phyloP scores from a whole-genome alignment of 257 asterid species.

The Mentha longifolia region DNA sequence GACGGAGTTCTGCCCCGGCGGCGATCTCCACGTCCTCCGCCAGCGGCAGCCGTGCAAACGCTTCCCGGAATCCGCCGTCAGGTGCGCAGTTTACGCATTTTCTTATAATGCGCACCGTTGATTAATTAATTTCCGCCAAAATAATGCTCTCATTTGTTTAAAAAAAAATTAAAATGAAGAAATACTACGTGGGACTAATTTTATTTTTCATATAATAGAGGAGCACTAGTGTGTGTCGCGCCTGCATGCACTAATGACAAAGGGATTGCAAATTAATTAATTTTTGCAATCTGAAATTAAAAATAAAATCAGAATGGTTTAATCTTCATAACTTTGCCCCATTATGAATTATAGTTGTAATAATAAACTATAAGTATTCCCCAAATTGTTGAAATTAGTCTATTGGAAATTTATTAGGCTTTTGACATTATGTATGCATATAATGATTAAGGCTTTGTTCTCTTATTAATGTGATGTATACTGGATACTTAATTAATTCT shows the following conservation, averaged over 20 bases:
- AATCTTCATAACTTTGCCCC: neutral
- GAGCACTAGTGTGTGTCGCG: conserved; percentile 24
- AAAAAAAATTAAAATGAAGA: no score
- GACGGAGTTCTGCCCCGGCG: conserved; percentile 98
- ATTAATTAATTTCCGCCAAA: neutral
- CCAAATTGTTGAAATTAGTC: no score
- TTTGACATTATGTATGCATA: no score
- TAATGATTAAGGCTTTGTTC: neutral
- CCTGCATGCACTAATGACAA: conserved; percentile 36
- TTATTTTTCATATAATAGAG: conserved; percentile 4
- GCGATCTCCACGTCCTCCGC: conserved; percentile 96
- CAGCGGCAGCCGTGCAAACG: conserved; percentile 93
- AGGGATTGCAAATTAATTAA: neutral
- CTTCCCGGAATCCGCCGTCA: conserved; percentile 84
- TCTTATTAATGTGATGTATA: no score
- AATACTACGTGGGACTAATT: neutral
- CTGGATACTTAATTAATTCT: no score
- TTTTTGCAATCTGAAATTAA: no score
- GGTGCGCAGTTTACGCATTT: conserved; percentile 50
- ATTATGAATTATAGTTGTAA: no score
- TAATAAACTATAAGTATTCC: no score
- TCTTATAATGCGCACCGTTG: conserved; percentile 3
- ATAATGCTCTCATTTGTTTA: neutral
- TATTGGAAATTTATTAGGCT: no score
- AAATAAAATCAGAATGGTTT: no score